Evolutionary conservation across 2,329 filamentous ascomycete genomes (phyloP).

Genomic region (Albifimbria verrucaria): DNA sequence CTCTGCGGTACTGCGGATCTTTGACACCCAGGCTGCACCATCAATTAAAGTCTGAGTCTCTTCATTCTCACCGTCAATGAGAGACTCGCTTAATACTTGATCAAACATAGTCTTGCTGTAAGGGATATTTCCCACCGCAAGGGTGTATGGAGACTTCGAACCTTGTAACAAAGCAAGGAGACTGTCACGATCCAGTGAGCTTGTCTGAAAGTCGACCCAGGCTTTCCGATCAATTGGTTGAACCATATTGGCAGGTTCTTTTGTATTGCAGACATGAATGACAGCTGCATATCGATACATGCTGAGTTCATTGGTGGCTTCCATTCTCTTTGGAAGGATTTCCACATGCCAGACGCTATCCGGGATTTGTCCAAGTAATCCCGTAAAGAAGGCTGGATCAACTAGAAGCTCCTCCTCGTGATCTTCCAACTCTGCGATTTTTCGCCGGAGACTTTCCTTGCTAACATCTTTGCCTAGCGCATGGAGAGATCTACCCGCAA

Average conservation of each 20-base stretch:
- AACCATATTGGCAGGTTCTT: background rate
- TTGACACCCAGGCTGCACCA: slow-evolving; percentile 8
- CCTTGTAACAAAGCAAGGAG: background rate
- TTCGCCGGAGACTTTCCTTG: slow-evolving; percentile 5
- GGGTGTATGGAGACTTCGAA: background rate
- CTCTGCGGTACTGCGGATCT: slow-evolving; percentile 1
- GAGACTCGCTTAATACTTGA: slow-evolving; percentile 11
- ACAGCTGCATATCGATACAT: slow-evolving; percentile 24
- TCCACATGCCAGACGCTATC: slow-evolving; percentile 21
- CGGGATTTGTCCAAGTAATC: slow-evolving; percentile 4
- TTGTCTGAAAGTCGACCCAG: slow-evolving; percentile 17
- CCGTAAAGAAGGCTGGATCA: slow-evolving; percentile 19
- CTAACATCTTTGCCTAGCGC: background rate
- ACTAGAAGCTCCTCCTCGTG: slow-evolving; percentile 15
- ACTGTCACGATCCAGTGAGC: slow-evolving; percentile 5
- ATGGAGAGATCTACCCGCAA: background rate
- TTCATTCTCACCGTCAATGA: slow-evolving; percentile 1
- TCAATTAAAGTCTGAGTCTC: background rate
- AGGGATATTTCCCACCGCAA: slow-evolving; percentile 21
- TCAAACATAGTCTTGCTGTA: slow-evolving; percentile 27
- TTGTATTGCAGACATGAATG: slow-evolving; percentile 11
- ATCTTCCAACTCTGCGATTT: slow-evolving; percentile 11
- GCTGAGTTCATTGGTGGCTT: slow-evolving; percentile 25
- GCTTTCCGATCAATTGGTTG: slow-evolving; percentile 5
- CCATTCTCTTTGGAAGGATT: slow-evolving; percentile 24